Conservation (phyloP, 352 stramenopile species). For the Phytopythium chamaehyphon region DNA sequence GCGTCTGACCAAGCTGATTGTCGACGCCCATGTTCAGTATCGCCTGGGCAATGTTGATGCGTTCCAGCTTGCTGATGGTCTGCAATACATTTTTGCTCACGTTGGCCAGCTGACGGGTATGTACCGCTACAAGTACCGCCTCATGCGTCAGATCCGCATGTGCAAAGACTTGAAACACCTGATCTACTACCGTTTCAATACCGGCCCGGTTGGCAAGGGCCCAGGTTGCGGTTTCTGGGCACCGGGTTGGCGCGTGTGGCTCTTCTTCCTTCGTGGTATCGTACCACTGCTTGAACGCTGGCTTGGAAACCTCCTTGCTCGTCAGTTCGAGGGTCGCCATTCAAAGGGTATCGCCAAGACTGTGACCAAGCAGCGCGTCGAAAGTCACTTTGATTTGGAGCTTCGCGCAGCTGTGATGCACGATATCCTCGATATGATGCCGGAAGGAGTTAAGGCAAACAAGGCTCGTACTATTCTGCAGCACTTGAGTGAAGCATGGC, state of each 20-base stretch:
- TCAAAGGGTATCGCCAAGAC: constrained; percentile 99
- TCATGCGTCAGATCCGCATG: constrained; percentile 97
- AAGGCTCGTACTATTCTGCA: constrained; percentile 98
- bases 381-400: constrained; percentile 99
- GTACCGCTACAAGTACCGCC: constrained; percentile 99
- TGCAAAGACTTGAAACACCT: constrained; percentile 99
- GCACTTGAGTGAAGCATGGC: constrained; percentile 98
- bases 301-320: constrained; percentile 98
- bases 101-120: constrained; percentile 99
- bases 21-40: constrained; percentile 99
- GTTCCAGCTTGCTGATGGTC: constrained; percentile 98
- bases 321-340: constrained; percentile 99
- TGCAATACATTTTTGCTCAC: constrained; percentile 99
- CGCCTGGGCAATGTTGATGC: constrained; percentile 99
- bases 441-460: constrained; percentile 99
- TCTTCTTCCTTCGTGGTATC: constrained; percentile 99
- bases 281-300: constrained; percentile 98
- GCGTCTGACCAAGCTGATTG: constrained; percentile 98
- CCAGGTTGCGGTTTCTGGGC: constrained; percentile 99
- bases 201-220: constrained; percentile 98
- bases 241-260: constrained; percentile 98
- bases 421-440: constrained; percentile 99
- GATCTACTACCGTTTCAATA: constrained; percentile 99
- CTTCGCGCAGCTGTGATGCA: constrained; percentile 99
- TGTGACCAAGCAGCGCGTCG: constrained; percentile 99